Evolutionary conservation across 2,329 filamentous ascomycete genomes (phyloP).

Genomic region (Hypoxylon sp.): DNA sequence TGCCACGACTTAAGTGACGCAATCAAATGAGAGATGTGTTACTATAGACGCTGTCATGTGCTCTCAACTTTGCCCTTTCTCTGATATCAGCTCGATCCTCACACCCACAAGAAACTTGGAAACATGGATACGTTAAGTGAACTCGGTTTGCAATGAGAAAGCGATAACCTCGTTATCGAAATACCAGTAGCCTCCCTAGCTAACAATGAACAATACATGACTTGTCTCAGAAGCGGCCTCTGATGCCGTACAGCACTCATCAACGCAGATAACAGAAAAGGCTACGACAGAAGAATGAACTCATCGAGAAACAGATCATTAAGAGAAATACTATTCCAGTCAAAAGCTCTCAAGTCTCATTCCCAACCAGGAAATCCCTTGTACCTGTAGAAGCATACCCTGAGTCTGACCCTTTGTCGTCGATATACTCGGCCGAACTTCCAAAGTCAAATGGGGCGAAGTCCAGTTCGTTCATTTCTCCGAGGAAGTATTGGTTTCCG

Average conservation of each 20-base stretch:
- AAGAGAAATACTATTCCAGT: not conserved
- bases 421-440: constrained; percentile 23
- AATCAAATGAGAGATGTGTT: not conserved
- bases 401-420: constrained; percentile 42
- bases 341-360: constrained; percentile 6
- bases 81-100: not conserved
- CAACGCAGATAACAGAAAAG: constrained; percentile 1
- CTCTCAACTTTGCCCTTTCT: not conserved
- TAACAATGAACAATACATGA: not conserved
- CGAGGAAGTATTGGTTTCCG: constrained; percentile 3
- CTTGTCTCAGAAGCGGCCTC: not conserved
- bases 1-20: not conserved
- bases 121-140: constrained; percentile 2
- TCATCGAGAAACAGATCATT: not conserved
- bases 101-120: not conserved
- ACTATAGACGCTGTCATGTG: no score
- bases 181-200: not conserved
- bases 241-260: not conserved
- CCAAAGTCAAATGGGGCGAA: constrained; percentile 21
- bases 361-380: constrained; percentile 18
- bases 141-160: not conserved
- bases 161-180: not conserved
- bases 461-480: constrained; percentile 25
- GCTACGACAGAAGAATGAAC: not conserved
- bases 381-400: constrained; percentile 42